phyloP scores from a whole-genome alignment of 805 yeast genomes.

The Myxozyma neotropica region DNA sequence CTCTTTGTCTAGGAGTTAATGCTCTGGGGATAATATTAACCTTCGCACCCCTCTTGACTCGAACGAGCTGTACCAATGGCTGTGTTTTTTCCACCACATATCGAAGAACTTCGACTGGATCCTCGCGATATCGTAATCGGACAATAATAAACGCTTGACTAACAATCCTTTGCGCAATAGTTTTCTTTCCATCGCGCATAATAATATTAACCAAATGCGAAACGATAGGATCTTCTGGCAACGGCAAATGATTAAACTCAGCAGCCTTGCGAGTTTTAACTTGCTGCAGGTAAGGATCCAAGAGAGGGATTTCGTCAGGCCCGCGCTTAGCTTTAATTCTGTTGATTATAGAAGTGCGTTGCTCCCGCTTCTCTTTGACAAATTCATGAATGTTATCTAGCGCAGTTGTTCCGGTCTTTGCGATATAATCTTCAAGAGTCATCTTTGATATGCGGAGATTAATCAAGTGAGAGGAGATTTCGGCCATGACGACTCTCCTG shows the following conservation, averaged over 20 bases:
- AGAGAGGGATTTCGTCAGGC: neutral
- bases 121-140: constrained; percentile 68
- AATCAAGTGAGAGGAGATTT: constrained; percentile 22
- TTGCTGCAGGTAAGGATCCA: constrained; percentile 14
- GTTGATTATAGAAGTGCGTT: neutral
- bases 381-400: neutral
- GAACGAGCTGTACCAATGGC: constrained; percentile 77
- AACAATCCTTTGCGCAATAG: constrained; percentile 71
- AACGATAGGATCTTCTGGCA: constrained; percentile 26
- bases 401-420: constrained; percentile 5
- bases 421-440: constrained; percentile 19
- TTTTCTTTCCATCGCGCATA: constrained; percentile 90
- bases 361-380: neutral
- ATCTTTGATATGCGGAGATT: constrained; percentile 23
- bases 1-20: constrained; percentile 76
- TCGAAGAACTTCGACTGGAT: constrained; percentile 77
- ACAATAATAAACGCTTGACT: constrained; percentile 79
- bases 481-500: constrained; percentile 1
- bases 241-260: constrained; percentile 17
- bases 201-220: constrained; percentile 73
- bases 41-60: constrained; percentile 82
- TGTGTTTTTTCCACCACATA: constrained; percentile 77
- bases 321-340: neutral
- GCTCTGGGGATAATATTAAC: constrained; percentile 81
- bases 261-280: constrained; percentile 12